A percentile compares a stretch with the other conserved stretches of the same genome.
Conservation (phyloP, 768 basidiomycete genomes). For the Tylopilus plumbeoviolaceoides region DNA sequence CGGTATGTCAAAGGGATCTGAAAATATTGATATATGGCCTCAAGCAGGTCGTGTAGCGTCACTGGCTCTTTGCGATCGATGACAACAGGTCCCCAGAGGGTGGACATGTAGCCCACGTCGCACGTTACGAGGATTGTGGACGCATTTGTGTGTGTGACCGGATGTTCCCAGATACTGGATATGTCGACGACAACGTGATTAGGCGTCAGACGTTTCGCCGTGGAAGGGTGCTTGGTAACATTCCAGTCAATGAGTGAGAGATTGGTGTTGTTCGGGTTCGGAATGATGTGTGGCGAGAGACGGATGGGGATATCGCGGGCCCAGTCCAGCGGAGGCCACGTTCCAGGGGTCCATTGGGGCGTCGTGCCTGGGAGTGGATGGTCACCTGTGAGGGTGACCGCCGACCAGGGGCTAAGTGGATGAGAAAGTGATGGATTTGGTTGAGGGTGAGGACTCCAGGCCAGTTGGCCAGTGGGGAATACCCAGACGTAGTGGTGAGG, state of each 20-base stretch:
- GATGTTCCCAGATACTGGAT: conserved; percentile 10
- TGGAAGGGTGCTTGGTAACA: conserved; percentile 30
- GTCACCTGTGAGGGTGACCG: conserved; percentile 16
- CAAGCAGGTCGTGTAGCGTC: conserved; percentile 44
- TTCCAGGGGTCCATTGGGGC: conserved; percentile 25
- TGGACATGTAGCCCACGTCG: conserved; percentile 20
- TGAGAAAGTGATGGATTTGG: conserved; percentile 3
- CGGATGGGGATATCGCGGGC: conserved; percentile 17
- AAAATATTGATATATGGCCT: conserved; percentile 48
- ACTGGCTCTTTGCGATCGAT: conserved; percentile 33
- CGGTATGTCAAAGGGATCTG: conserved; percentile 37
- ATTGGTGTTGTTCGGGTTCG: conserved; percentile 29
- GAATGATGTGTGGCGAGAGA: conserved; percentile 27
- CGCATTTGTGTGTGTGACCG: conserved; percentile 21
- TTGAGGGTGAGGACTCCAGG: conserved; percentile 27
- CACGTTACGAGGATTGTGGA: conserved; percentile 23
- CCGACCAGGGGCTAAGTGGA: conserved; percentile 15
- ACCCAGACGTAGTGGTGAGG: conserved; percentile 24
- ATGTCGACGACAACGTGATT: conserved; percentile 24
- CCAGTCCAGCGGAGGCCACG: conserved; percentile 28
- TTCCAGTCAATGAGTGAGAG: conserved; percentile 36
- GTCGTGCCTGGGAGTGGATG: conserved; percentile 23
- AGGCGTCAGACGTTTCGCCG: conserved; percentile 29
- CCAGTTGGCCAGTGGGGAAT: conserved; percentile 22
- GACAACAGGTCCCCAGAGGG: conserved; percentile 48